Evolutionary conservation across 1,284 basidiomycete genomes (phyloP), one percentile per base, ranked within the genome.

Genomic region (Mycena sp.): DNA sequence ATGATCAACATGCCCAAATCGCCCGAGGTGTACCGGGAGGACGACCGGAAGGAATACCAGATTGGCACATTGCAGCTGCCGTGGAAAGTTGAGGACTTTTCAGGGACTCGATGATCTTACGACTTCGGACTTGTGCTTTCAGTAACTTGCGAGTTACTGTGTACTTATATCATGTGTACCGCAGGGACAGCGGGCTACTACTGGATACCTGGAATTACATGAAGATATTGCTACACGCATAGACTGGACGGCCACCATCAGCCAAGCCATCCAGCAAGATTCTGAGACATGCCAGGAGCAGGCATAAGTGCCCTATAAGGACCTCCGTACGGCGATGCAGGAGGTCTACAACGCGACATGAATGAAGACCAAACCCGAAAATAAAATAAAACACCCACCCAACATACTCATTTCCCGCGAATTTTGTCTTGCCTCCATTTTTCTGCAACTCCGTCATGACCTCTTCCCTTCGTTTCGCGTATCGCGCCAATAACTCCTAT

Each of bases 261-360:
- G n/a, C n/a, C n/a, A 35, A 67, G 48, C 65, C 62, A 67, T 14
- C 65, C 65, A 3, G 55, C 65, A 23, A 67, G 61, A 44, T 67
- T 55, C 12, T 61, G 9, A 10, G 50, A 48, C 19, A 37, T 12
- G 9, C 65, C 54, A 2, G 35, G 58, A 4, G 61, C 57, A 37
- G 57, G 57, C 61, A 60, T 61, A 17, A 64, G 58, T n/a, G 38
- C 65, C 28, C 61, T 26, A 26, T 67, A 67, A 2, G 17, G 10
- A 25, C 65, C 65, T 0, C 62, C 65, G 41, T 64, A 67, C 6
- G 62, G 65, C 5, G 65, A 67, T 3, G 58, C 55, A 19, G 65
- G 65, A 9, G 65, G 65, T 17, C 65, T 67, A 17, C 16, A 14
- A 26, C 14, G 14, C 21, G 25, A 10, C 6, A 25, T 56, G 19